phyloP scores from a whole-genome alignment of 2,329 filamentous ascomycete species.

The Hymenoscyphus fructigenus region DNA sequence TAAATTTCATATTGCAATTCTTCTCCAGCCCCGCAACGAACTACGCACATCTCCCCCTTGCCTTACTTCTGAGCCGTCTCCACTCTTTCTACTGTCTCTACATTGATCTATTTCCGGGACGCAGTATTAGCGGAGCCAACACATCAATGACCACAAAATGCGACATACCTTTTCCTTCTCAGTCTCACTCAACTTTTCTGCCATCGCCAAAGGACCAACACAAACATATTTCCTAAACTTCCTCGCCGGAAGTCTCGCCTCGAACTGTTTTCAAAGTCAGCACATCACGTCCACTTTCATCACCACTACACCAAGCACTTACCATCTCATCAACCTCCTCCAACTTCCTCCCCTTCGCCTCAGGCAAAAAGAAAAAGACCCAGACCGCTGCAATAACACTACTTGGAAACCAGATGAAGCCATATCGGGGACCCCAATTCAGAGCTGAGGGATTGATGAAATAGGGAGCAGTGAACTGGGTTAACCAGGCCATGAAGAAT shows the following conservation, averaged over 20 bases:
- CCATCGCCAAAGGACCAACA: constrained; percentile 12
- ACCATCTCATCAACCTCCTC: constrained; percentile 50
- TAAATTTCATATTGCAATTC: not conserved
- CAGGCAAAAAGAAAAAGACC: constrained; percentile 54
- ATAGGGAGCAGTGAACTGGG: constrained; percentile 57
- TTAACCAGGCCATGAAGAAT: constrained; percentile 51
- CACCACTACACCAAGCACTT: constrained; percentile 2
- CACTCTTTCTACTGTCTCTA: constrained; percentile 1
- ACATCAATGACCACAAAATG: not conserved
- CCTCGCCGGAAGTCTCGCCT: constrained; percentile 16
- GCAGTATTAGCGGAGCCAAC: not conserved
- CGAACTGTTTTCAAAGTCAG: constrained; percentile 12
- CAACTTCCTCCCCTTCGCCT: constrained; percentile 47
- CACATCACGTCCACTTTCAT: not conserved
- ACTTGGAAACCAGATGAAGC: constrained; percentile 50
- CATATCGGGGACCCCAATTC: constrained; percentile 58
- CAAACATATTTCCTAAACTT: constrained; percentile 20
- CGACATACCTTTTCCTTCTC: not conserved
- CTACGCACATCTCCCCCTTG: not conserved
- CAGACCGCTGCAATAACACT: constrained; percentile 36
- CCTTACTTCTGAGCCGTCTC: constrained; percentile 1
- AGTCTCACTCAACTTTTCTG: constrained; percentile 6
- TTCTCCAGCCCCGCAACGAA: not conserved
- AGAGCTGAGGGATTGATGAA: constrained; percentile 56
- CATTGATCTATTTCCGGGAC: not conserved